These are phyloP conservation scores for Aristolochia fimbriata DNA, from an alignment of 164 flowering plant genomes.

Conservation along the genomic window DNA sequence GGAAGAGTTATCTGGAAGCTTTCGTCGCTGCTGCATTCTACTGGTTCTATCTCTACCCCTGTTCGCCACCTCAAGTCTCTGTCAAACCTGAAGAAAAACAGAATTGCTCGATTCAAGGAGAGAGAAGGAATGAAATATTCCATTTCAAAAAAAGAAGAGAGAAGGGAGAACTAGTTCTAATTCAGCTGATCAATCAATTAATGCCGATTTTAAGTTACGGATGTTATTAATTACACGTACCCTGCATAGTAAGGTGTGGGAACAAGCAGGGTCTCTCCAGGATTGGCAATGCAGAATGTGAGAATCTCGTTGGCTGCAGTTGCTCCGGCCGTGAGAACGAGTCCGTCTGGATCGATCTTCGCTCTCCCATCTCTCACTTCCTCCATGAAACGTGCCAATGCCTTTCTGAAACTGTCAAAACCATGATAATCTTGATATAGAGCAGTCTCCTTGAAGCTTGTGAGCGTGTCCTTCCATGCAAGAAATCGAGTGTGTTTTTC, in stretches of 20 bases:
- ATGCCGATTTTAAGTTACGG: not conserved
- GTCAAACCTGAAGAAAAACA: conserved; percentile 55
- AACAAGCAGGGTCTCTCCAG: conserved; percentile 57
- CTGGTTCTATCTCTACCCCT: conserved; percentile 65
- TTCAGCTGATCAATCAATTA: not conserved
- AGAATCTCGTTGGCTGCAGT: conserved; percentile 27
- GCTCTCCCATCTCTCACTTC: conserved; percentile 30
- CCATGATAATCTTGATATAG: conserved; percentile 33
- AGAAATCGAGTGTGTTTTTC: conserved; percentile 10
- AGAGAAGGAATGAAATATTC: too few relatives aligned
- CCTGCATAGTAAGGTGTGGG: conserved; percentile 76
- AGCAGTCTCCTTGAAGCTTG: conserved; percentile 23
- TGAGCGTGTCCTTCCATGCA: conserved; percentile 11
- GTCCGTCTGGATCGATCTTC: conserved; percentile 28
- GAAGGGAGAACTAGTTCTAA: not conserved
- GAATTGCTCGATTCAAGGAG: too few relatives aligned
- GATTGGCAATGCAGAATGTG: conserved; percentile 60
- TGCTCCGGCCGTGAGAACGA: conserved; percentile 8
- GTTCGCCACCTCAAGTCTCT: conserved; percentile 58
- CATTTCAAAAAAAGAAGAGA: too few relatives aligned
- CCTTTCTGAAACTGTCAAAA: conserved; percentile 15
- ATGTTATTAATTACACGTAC: conserved; percentile 23
- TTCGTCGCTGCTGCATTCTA: conserved; percentile 57
- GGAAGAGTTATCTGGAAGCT: conserved; percentile 34
- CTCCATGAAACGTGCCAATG: conserved; percentile 8